phyloP scores from a whole-genome alignment of 2,329 filamentous ascomycete genomes.

The Trichoderma oligosporum region DNA sequence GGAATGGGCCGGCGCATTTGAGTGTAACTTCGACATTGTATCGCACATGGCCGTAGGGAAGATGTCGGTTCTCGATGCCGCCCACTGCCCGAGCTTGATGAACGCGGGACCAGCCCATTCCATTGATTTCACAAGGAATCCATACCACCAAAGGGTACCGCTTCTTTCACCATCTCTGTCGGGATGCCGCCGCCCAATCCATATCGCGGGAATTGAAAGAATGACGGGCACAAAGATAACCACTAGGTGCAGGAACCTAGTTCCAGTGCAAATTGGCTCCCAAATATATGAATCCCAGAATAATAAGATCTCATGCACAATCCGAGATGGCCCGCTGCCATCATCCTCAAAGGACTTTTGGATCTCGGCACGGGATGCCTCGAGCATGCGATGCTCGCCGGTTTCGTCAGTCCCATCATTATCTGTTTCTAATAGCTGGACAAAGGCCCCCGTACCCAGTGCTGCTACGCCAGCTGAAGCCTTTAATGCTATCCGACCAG shows the following conservation, averaged over 20 bases:
- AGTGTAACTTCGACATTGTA: conserved; percentile 92
- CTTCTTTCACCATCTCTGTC: conserved; percentile 68
- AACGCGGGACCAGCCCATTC: conserved; percentile 91
- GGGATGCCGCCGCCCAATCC: conserved; percentile 64
- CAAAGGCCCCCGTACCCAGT: conserved; percentile 54
- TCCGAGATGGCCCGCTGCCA: conserved; percentile 54
- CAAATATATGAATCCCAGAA: conserved; percentile 69
- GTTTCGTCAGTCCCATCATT: conserved; percentile 55
- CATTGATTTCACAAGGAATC: conserved; percentile 82
- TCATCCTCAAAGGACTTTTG: conserved; percentile 62
- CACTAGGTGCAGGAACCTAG: conserved; percentile 83
- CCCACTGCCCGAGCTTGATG: conserved; percentile 99
- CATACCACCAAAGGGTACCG: conserved; percentile 93
- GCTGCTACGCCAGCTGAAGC: conserved; percentile 41
- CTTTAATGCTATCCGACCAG: conserved; percentile 33
- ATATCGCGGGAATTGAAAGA: conserved; percentile 71
- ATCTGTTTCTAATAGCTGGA: conserved; percentile 54
- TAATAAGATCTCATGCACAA: conserved; percentile 58
- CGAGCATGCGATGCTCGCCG: conserved; percentile 80
- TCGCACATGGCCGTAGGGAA: conserved; percentile 90
- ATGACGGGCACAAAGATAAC: conserved; percentile 91
- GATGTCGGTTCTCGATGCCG: conserved; percentile 91
- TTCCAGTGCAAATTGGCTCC: conserved; percentile 82
- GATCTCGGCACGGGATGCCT: conserved; percentile 74
- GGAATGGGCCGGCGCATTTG: conserved; percentile 88